phyloP scores from a whole-genome alignment of 805 yeast genomes.

The Pichia cephalocereana region DNA sequence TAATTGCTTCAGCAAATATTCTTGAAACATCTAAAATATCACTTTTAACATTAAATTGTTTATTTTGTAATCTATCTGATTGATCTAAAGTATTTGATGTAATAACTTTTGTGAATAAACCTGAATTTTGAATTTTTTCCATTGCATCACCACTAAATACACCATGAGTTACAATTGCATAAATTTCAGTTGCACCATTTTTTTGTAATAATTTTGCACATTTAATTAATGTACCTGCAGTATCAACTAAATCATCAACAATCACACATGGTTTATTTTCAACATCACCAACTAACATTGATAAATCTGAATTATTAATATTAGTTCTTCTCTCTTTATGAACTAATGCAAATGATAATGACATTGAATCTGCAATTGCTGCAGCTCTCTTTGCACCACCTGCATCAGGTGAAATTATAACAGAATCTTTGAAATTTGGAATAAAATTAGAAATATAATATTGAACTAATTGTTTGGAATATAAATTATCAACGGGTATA shows the following conservation, averaged over 20 bases:
- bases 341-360: conserved; percentile 84
- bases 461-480: conserved; percentile 79
- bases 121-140: conserved; percentile 50
- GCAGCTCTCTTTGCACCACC: conserved; percentile 99
- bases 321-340: conserved; percentile 75
- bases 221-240: conserved; percentile 82
- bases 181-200: conserved; percentile 83
- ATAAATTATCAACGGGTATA: conserved; percentile 90
- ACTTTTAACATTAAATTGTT: conserved; percentile 29
- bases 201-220: conserved; percentile 90
- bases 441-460: conserved; percentile 72
- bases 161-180: conserved; percentile 88
- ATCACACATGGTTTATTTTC: conserved; percentile 78
- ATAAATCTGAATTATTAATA: conserved; percentile 34
- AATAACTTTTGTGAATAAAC: conserved; percentile 68
- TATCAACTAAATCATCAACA: conserved; percentile 89
- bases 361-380: conserved; percentile 82
- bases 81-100: conserved; percentile 94
- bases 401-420: conserved; percentile 95
- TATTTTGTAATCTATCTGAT: conserved; percentile 36
- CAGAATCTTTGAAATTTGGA: conserved; percentile 75
- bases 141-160: conserved; percentile 88
- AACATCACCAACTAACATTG: conserved; percentile 96
- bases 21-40: conserved; percentile 80
- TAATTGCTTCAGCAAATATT: conserved; percentile 87